Conservation (phyloP, 768 basidiomycete species). For the Crepidotus variabilis region DNA sequence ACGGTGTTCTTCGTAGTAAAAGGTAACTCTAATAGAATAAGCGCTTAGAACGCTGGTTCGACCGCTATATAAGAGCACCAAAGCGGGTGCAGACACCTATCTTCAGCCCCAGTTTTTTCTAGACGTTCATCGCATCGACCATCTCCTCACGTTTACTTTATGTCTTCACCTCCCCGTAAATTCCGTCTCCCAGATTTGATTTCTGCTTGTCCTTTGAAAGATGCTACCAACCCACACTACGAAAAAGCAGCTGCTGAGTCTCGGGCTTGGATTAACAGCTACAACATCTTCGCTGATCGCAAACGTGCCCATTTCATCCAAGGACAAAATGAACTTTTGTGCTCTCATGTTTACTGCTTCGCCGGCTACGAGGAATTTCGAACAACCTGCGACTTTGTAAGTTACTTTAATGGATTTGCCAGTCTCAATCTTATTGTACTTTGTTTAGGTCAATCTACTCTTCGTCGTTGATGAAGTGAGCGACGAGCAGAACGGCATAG, state of each 20-base stretch:
- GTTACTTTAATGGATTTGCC: conserved; percentile 10
- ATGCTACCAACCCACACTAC: conserved; percentile 55
- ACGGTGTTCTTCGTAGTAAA: no score
- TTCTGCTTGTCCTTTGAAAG: conserved; percentile 40
- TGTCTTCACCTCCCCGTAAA: conserved; percentile 23
- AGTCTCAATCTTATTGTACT: conserved; percentile 5
- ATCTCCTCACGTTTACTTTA: conserved; percentile 15
- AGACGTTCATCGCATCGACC: conserved; percentile 8
- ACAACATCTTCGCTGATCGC: conserved; percentile 52
- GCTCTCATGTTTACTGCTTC: conserved; percentile 59
- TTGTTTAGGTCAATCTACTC: conserved; percentile 48
- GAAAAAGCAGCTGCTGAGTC: conserved; percentile 52
- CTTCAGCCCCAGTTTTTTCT: conserved; percentile 2
- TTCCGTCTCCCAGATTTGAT: conserved; percentile 58
- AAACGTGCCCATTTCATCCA: conserved; percentile 63
- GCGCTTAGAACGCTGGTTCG: no score
- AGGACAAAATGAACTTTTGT: conserved; percentile 58
- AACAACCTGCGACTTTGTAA: conserved; percentile 59
- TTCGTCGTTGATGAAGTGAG: conserved; percentile 69
- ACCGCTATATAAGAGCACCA: no score
- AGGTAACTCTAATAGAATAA: no score
- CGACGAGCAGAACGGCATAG: conserved; percentile 58
- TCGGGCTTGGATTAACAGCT: conserved; percentile 59
- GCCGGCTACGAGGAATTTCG: conserved; percentile 54
- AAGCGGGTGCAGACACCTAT: conserved; percentile 2